phyloP scores from a whole-genome alignment of 2,329 filamentous ascomycete genomes.

The Aureobasidium uvarum region DNA sequence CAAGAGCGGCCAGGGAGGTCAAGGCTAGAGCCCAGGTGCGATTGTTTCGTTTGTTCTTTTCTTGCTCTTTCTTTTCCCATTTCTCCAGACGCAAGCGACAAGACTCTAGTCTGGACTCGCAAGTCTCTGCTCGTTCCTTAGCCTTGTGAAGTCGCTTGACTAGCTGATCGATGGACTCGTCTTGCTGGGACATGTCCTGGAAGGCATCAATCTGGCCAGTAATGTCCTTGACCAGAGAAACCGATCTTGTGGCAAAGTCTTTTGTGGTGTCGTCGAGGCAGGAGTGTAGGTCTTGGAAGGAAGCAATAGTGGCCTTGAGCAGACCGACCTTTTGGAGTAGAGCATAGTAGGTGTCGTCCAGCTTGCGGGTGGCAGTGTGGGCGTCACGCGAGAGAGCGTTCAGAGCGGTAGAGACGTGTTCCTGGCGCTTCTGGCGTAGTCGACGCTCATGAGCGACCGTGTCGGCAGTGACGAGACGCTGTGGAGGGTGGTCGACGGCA shows the following conservation, averaged over 20 bases:
- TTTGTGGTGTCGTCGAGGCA: constrained; percentile 59
- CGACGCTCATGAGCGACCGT: constrained; percentile 43
- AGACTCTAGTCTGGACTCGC: constrained; percentile 63
- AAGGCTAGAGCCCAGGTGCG: constrained; percentile 19
- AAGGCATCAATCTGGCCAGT: constrained; percentile 51
- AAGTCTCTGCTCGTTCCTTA: constrained; percentile 57
- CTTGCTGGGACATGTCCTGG: constrained; percentile 63
- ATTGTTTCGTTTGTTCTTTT: constrained; percentile 59
- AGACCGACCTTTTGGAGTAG: constrained; percentile 66
- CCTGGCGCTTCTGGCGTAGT: constrained; percentile 42
- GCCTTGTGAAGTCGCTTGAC: constrained; percentile 61
- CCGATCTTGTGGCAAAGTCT: constrained; percentile 58
- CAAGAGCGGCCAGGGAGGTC: not conserved
- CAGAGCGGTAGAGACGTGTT: constrained; percentile 43
- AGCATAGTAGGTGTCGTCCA: constrained; percentile 73
- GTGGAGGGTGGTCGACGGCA: constrained; percentile 16
- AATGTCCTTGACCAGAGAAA: constrained; percentile 78
- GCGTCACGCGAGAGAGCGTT: constrained; percentile 58
- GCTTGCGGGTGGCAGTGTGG: constrained; percentile 59
- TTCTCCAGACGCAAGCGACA: constrained; percentile 64
- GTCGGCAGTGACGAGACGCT: constrained; percentile 35
- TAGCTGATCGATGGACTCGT: constrained; percentile 60
- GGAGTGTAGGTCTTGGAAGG: constrained; percentile 65
- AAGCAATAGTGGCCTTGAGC: constrained; percentile 63
- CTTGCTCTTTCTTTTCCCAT: constrained; percentile 67